Conservation (phyloP, 2,329 filamentous ascomycete genomes). For the Botrytis sinoallii region DNA sequence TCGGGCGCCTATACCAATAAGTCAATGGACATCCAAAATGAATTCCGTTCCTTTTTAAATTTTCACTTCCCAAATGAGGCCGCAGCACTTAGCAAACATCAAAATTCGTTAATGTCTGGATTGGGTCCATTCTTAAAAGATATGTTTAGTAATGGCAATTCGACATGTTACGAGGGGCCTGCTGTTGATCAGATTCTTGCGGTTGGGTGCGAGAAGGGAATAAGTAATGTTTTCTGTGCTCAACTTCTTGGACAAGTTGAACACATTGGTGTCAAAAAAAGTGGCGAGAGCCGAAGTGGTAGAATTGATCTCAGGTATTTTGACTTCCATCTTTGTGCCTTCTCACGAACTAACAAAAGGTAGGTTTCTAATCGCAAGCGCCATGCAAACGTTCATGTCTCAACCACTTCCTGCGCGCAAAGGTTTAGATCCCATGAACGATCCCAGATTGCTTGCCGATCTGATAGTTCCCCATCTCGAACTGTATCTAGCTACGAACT, state of each 20-base stretch:
- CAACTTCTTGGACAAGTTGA: conserved; percentile 53
- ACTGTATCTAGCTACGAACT: conserved; percentile 53
- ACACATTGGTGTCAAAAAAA: conserved; percentile 50
- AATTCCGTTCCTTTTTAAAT: conserved; percentile 51
- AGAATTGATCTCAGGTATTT: conserved; percentile 57
- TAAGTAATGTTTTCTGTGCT: conserved; percentile 49
- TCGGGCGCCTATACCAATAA: conserved; percentile 25
- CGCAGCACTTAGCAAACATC: conserved; percentile 48
- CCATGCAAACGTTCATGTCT: conserved; percentile 54
- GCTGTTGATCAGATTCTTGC: conserved; percentile 58
- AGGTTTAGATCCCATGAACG: conserved; percentile 51
- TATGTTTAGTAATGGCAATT: conserved; percentile 30
- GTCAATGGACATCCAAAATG: conserved; percentile 55
- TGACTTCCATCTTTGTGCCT: conserved; percentile 15
- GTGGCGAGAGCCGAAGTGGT: conserved; percentile 51
- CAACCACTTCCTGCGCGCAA: conserved; percentile 50
- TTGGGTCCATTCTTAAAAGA: conserved; percentile 41
- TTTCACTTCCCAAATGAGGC: conserved; percentile 49
- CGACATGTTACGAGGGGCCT: conserved; percentile 22
- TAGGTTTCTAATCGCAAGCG: conserved; percentile 59
- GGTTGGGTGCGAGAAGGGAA: conserved; percentile 54
- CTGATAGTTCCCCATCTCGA: conserved; percentile 60
- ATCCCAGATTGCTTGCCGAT: conserved; percentile 53
- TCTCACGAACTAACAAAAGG: conserved; percentile 1
- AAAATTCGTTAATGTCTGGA: conserved; percentile 48